Evolutionary conservation across 441 rosid species (phyloP), one percentile per base, ranked within the genome.

Genomic region (Capsella rubella): DNA sequence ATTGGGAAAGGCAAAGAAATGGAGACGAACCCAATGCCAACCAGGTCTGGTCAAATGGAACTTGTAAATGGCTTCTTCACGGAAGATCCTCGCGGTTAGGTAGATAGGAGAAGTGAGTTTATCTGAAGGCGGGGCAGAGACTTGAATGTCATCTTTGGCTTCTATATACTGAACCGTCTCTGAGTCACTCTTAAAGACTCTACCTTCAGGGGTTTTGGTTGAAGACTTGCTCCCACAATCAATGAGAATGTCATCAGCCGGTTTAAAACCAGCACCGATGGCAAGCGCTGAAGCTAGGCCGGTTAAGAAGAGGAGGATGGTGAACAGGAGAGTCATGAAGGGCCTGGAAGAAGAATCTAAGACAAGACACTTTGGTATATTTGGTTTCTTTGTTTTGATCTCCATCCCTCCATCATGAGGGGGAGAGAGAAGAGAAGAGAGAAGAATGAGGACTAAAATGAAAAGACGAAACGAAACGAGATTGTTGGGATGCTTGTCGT

Each of bases 1-100:
- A 67, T 73, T 80, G 1, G 80, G 82, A 25, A 88, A 29, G 0
- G 91, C 83, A 43, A 37, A 90, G 76, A 92, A 88, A 81, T 95
- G 90, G 11, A 89, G 86, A 1, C 96, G 89, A 69, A 89, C 81
- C 92, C 96, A 88, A 77, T 89, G 95, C 82, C 84, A 88, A 10
- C 98, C 96, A 0, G 89, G 88, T 3, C 72, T 71, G 0, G 80
- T 75, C 74, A 91, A 52, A 16, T 76, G 77, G 71, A 92, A 86
- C 4, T 82, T 49, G 55, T 89, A 87, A 6, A 75, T 81, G 3
- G 91, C 84, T 61, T 87, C 80, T 16, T 86, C 67, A 0, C 6
- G 55, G 52, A 92, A 95, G 74, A 92, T 84, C 71, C 90, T 85
- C 0, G 97, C 97, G 0, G 84, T 74, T 18, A 81, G 71, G 74